Evolutionary conservation across 2,329 filamentous ascomycete genomes (phyloP).

Genomic region (Ustilaginoidea virens): DNA sequence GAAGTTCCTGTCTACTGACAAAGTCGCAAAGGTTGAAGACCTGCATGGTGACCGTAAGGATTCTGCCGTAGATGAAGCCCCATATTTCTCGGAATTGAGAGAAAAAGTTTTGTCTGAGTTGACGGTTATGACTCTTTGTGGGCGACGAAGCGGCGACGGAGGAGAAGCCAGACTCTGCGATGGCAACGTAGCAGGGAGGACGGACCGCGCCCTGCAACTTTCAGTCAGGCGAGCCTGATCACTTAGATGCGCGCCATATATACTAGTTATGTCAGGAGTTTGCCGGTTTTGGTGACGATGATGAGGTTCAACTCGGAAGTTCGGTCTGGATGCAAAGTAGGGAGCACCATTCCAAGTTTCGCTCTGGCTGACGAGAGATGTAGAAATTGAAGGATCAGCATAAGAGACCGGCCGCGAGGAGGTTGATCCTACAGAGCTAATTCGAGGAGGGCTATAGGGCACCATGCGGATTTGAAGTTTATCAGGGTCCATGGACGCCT

Average conservation of each 20-base stretch:
- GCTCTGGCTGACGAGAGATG: neutral
- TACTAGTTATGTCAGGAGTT: neutral
- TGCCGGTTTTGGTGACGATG: neutral
- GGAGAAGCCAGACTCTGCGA: slow-evolving; percentile 8
- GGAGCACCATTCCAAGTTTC: neutral
- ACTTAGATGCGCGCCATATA: neutral
- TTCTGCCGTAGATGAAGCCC: slow-evolving; percentile 14
- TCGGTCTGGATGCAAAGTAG: slow-evolving; percentile 2
- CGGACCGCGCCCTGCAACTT: neutral
- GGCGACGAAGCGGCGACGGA: slow-evolving; percentile 13
- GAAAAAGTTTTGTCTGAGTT: slow-evolving; percentile 45
- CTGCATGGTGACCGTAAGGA: slow-evolving; percentile 23
- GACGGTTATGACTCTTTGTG: slow-evolving; percentile 28
- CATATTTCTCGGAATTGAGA: slow-evolving; percentile 22
- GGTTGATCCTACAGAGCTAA: slow-evolving; percentile 16
- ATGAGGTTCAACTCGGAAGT: slow-evolving; percentile 1
- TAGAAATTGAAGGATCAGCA: slow-evolving; percentile 6
- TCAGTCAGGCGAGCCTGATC: too few relatives aligned
- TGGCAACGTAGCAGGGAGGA: neutral
- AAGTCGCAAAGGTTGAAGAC: slow-evolving; percentile 28
- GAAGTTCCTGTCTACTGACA: slow-evolving; percentile 24
- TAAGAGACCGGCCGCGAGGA: slow-evolving; percentile 12
- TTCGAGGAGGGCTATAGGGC: slow-evolving; percentile 21
- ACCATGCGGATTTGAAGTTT: slow-evolving; percentile 21
- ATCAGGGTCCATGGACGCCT: slow-evolving; percentile 8